Percentiles rank a stretch among this genome's conserved stretches.
Evolutionary conservation across 2,329 filamentous ascomycete species (phyloP).

Genomic region (Diplodia intermedia): DNA sequence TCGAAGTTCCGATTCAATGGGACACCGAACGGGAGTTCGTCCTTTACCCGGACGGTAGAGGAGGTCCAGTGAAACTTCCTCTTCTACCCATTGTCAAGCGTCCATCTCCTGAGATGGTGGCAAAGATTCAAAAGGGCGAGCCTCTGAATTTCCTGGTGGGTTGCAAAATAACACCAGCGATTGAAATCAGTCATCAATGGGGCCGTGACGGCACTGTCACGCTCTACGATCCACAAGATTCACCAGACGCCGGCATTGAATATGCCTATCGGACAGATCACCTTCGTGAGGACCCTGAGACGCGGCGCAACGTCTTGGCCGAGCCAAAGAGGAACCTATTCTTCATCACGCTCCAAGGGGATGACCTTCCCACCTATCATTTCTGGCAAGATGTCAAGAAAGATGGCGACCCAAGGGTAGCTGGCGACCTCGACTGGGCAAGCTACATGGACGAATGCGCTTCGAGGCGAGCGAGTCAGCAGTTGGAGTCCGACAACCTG

Average conservation of each 20-base stretch:
- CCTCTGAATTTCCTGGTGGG: not conserved
- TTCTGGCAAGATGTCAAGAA: slow-evolving; percentile 27
- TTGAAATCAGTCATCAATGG: slow-evolving; percentile 5
- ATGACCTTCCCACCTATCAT: slow-evolving; percentile 22
- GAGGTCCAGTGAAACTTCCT: not conserved
- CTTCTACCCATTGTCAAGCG: not conserved
- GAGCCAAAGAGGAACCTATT: slow-evolving; percentile 15
- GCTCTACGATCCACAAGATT: slow-evolving; percentile 5
- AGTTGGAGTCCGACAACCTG: not conserved
- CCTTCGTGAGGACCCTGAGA: not conserved
- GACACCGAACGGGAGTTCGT: not conserved
- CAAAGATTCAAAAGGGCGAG: not conserved
- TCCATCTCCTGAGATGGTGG: not conserved
- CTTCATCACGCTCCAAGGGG: slow-evolving; percentile 14
- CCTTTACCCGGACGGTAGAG: not conserved
- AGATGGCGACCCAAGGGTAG: not conserved
- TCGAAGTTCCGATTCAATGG: slow-evolving; percentile 6
- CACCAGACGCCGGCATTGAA: not conserved
- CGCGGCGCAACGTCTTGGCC: not conserved
- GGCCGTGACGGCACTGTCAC: slow-evolving; percentile 2
- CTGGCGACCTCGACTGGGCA: not conserved
- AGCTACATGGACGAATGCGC: slow-evolving; percentile 10
- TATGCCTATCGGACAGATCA: slow-evolving; percentile 15
- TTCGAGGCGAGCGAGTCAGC: not conserved
- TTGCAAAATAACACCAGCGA: not conserved